phyloP scores from a whole-genome alignment of 1,284 basidiomycete genomes.

The Ustilago cynodontis region DNA sequence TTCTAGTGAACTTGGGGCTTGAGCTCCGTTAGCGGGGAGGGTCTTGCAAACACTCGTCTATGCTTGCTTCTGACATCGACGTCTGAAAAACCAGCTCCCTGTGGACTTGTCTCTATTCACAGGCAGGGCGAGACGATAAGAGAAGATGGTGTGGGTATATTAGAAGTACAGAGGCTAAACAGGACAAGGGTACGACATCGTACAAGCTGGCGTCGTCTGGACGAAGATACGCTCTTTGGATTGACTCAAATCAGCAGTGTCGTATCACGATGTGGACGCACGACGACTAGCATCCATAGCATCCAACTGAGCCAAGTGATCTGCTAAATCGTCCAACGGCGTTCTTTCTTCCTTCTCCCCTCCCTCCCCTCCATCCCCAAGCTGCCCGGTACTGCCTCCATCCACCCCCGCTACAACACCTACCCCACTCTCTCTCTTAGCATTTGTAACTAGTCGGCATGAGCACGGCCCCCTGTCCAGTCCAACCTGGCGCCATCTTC shows the following conservation, averaged over 20 bases:
- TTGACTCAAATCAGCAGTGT: no score
- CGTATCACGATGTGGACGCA: background rate
- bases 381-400: constrained; percentile 2
- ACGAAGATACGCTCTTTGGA: no score
- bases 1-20: no score
- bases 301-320: constrained; percentile 50
- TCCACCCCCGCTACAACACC: background rate
- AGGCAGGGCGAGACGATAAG: no score
- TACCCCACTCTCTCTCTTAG: background rate
- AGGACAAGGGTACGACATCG: no score
- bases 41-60: no score
- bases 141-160: constrained; percentile 8
- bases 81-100: no score
- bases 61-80: no score
- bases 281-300: constrained; percentile 17
- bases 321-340: constrained; percentile 46
- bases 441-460: constrained; percentile 20
- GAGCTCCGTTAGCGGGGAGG: no score
- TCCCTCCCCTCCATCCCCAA: background rate
- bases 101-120: no score
- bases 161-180: background rate
- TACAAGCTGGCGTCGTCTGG: background rate
- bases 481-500: constrained; percentile 45
- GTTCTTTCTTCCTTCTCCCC: constrained; percentile 18
- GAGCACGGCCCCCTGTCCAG: constrained; percentile 18